Base-by-base conservation (phyloP, 176 grass and related monocot genomes). In the Rhynchospora tenuis region DNA sequence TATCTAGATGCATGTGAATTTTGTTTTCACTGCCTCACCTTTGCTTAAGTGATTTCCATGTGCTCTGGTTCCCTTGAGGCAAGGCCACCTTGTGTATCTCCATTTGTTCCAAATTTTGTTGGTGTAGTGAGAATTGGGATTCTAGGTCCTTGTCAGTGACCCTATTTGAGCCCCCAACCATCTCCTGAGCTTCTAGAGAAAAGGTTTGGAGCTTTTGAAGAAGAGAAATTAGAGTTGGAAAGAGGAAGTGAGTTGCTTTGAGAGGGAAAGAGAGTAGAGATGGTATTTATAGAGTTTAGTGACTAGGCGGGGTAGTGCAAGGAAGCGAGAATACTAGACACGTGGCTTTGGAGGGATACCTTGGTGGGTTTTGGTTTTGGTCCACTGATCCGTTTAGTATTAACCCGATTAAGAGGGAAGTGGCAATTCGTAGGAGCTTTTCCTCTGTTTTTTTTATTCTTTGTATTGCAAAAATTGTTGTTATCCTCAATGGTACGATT, bases 21-120 rank as follows among this genome's bases (percentile, higher is more conserved):
- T 27, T 76, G 28, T 14, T 55, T 76, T 54, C 50, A 76, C 10
- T 14, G 9, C 4, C 23, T 73, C 23, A 55, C 6, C 88, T 42
- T 79, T 90, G 91, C 83, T 79, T 85, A 52, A 95, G 89, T n/a
- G 89, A 90, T 54, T 63, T 67, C 11, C 59, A 31, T 56, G 83
- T 79, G 59, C 85, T 85, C 70, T 88, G 80, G 42, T 82, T 86
- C 0, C n/a, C 48, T 65, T 95, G 91, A 76, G 89, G 97, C 86
- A 89, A 46, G 24, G 91, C 81, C 16, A 99, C 97, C 88, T 88
- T 93, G 88, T 93, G 97, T 78, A 85, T 47, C 70, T 99, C 96
- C 68, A 81, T 3, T 22, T 78, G 80, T 65, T 82, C 59, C 59
- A 82, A 13, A 20, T 82, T 82, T 63, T 82, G 80, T 82, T 67